Conservation (phyloP, 2,329 filamentous ascomycete genomes). For the Gaeumannomyces sp. region DNA sequence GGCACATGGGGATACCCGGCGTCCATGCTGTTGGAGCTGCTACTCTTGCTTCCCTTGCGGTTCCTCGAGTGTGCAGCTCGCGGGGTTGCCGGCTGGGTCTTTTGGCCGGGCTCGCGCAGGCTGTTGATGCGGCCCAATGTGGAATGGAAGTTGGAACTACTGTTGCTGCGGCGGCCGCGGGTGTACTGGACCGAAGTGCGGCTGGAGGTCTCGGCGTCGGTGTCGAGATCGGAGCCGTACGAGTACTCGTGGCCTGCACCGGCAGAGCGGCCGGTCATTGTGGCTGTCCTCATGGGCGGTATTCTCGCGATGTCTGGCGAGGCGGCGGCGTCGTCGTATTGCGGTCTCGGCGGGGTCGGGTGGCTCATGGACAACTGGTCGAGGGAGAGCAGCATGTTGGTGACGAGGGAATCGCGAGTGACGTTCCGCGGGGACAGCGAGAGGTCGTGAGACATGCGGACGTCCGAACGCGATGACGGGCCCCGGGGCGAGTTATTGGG, state of each 20-base stretch:
- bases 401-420: conserved; percentile 76
- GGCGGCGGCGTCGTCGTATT: conserved; percentile 27
- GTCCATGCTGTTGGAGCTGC: conserved; percentile 61
- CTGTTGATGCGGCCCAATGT: conserved; percentile 57
- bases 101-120: conserved; percentile 42
- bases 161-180: conserved; percentile 68
- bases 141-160: conserved; percentile 65
- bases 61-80: conserved; percentile 43
- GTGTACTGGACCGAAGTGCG: conserved; percentile 46
- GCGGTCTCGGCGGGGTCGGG: conserved; percentile 23
- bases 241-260: conserved; percentile 39
- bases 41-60: conserved; percentile 61
- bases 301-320: conserved; percentile 10
- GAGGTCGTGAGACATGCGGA: conserved; percentile 74
- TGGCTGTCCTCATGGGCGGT: conserved; percentile 17
- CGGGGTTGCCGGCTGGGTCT: conserved; percentile 33
- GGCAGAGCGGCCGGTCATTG: conserved; percentile 20
- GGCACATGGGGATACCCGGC: conserved; percentile 53
- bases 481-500: not conserved
- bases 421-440: conserved; percentile 70
- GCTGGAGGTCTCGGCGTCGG: conserved; percentile 51
- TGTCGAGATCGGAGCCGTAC: conserved; percentile 58
- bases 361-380: conserved; percentile 67
- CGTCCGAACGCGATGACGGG: conserved; percentile 20
- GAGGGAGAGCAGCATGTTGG: conserved; percentile 91